phyloP scores from a whole-genome alignment of 345 rosid genomes.

The Trapa incisa region DNA sequence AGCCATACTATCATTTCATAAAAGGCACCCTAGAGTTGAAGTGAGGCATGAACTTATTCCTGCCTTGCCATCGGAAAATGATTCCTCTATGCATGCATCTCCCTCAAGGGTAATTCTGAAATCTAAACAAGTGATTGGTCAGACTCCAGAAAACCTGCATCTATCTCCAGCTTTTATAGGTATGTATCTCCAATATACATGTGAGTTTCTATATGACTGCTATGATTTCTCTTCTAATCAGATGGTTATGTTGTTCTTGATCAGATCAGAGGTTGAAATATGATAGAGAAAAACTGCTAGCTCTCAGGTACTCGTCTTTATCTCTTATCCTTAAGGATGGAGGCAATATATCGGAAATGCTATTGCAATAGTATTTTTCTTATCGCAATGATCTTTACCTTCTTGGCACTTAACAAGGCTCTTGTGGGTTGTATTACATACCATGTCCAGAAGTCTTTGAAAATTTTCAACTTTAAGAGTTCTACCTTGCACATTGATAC shows the following conservation, averaged over 20 bases:
- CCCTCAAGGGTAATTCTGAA: neutral
- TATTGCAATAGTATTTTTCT: neutral
- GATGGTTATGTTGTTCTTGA: neutral
- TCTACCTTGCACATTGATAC: too few relatives aligned
- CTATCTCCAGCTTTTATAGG: conserved; percentile 31
- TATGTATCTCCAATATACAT: neutral
- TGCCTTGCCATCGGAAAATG: conserved; percentile 3
- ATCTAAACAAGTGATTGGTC: neutral
- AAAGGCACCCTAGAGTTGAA: conserved; percentile 39
- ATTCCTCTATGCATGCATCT: neutral
- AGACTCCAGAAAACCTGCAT: conserved; percentile 13
- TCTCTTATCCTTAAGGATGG: conserved; percentile 14
- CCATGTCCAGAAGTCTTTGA: too few relatives aligned
- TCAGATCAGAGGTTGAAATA: conserved; percentile 83
- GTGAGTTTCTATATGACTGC: neutral
- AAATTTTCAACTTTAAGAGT: too few relatives aligned
- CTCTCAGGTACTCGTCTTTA: conserved; percentile 32
- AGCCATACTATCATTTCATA: conserved; percentile 30
- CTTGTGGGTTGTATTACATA: too few relatives aligned
- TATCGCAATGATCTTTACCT: too few relatives aligned
- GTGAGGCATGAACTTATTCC: conserved; percentile 40
- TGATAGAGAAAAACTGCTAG: conserved; percentile 46
- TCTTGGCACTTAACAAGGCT: too few relatives aligned
- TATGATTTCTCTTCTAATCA: neutral
- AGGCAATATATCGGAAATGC: conserved; percentile 1